Conservation (phyloP, 2,329 filamentous ascomycete species). For the Colletotrichum lupini region DNA sequence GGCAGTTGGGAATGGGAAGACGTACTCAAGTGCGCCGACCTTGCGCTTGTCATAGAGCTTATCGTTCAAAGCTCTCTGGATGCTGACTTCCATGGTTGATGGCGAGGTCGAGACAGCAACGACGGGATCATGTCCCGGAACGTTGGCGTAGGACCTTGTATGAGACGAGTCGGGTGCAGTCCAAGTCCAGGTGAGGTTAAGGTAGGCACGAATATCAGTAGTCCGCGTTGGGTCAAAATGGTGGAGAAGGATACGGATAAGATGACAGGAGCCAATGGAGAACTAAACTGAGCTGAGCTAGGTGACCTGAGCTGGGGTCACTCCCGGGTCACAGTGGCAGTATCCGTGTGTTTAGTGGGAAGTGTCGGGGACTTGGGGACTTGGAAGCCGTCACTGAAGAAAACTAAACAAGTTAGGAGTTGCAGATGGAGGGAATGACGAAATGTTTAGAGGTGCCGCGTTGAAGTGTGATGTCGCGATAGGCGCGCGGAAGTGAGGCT, state of each 20-base stretch:
- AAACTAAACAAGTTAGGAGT: not conserved
- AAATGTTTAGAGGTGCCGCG: not conserved
- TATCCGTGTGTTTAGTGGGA: not conserved
- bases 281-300: not conserved
- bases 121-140: conserved; percentile 8
- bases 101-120: conserved; percentile 7
- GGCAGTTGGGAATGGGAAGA: conserved; percentile 40
- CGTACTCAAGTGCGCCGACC: conserved; percentile 93
- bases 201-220: not conserved
- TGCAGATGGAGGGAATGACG: not conserved
- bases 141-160: not conserved
- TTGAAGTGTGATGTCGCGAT: not conserved
- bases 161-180: not conserved
- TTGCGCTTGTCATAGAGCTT: conserved; percentile 99
- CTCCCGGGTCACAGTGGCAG: not conserved
- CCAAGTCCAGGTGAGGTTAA: not conserved
- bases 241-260: not conserved
- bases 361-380: too few relatives aligned
- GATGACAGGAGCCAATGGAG: not conserved
- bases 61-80: conserved; percentile 93
- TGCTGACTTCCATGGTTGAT: conserved; percentile 80
- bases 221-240: conserved; percentile 2
- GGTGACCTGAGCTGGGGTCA: conserved; percentile 8
- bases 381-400: not conserved
- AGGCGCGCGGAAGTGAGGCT: conserved; percentile 3